Base-by-base conservation (phyloP, 2,329 filamentous ascomycete species). In the Curvularia sp. region DNA sequence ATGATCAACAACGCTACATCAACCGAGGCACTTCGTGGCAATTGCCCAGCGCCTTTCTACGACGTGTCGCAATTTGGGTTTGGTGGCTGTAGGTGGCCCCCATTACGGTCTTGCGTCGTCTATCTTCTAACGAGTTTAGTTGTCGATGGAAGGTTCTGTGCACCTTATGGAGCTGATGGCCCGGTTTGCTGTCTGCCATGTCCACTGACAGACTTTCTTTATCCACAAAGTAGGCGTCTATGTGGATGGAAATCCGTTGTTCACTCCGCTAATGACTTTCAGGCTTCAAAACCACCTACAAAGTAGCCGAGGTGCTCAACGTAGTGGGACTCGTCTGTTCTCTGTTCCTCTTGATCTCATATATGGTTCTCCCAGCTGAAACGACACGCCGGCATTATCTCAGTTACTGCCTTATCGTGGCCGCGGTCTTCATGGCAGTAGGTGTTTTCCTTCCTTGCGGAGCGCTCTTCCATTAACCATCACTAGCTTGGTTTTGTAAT, bases 331-430 rank as follows among this genome's bases (percentile, higher is more conserved):
- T 93, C 41, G 78, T 89, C 47, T 87, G 90, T 67, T 89, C 90
- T 60, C 71, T 87, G 15, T 94, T 95, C 71, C 81, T 98, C 55
- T 80, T 98, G 15, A 50, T 91, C 5, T 96, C 92, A 5, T 98
- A 93, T 83, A 80, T 87, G 3, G 82, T 89, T 13, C 82, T 99
- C 21, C 93, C 95, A 0, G 87, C 92, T 23, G 92, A 96, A 69
- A 94, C 92, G 80, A 97, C 95, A 6, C 87, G 92, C 72, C 88
- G 93, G 52, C 95, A 99, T 76, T 98, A 98, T 72, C 82, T 99
- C 36, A 97, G 91, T 73, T 89, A 97, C 64, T 95, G 92, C 74
- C 82, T 98, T 50, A 90, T 91, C 5, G 77, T 91, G 43, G 91
- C 87, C 4, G 87, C 94, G 39, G 80, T 89, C 41, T 82, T 94